A percentile compares a stretch with the other conserved stretches of the same genome.
Evolutionary conservation across 2,329 filamentous ascomycete genomes (phyloP).

Genomic region (Westerdykella aurantiaca): DNA sequence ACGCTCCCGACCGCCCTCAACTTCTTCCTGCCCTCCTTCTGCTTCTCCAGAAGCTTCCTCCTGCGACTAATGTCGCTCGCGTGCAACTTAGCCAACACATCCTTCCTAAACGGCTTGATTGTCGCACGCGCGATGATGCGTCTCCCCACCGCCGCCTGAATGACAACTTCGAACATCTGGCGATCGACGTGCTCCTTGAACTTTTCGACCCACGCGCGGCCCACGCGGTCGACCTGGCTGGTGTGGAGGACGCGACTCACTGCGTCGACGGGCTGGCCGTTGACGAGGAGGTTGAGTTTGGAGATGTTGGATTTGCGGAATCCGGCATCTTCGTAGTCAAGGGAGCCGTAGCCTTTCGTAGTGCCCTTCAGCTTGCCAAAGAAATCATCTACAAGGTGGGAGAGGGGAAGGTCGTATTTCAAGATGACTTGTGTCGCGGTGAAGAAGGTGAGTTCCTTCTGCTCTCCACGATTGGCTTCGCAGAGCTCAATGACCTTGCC

Average conservation of each 20-base stretch:
- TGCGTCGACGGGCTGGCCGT: slow-evolving; percentile 88
- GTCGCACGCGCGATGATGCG: slow-evolving; percentile 86
- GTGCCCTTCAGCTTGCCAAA: slow-evolving; percentile 93
- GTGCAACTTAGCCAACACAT: slow-evolving; percentile 88
- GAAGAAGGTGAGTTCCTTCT: slow-evolving; percentile 86
- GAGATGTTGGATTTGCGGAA: slow-evolving; percentile 76
- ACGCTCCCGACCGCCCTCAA: slow-evolving; percentile 79
- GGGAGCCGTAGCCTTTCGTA: slow-evolving; percentile 90
- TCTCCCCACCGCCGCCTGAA: slow-evolving; percentile 81
- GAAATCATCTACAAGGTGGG: slow-evolving; percentile 90
- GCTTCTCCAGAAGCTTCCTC: slow-evolving; percentile 86
- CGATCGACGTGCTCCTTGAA: slow-evolving; percentile 96
- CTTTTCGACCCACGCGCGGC: slow-evolving; percentile 82
- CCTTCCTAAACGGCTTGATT: slow-evolving; percentile 93
- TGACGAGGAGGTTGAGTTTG: slow-evolving; percentile 89
- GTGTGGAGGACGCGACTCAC: slow-evolving; percentile 84
- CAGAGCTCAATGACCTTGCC: slow-evolving; percentile 94
- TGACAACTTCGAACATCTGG: slow-evolving; percentile 95
- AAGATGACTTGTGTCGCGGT: slow-evolving; percentile 88
- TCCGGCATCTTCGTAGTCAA: slow-evolving; percentile 94
- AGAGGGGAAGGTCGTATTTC: slow-evolving; percentile 82
- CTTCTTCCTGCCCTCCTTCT: slow-evolving; percentile 91
- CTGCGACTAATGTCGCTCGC: slow-evolving; percentile 79
- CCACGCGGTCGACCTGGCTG: slow-evolving; percentile 74
- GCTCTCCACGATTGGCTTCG: slow-evolving; percentile 79